Evolutionary conservation across 2,329 filamentous ascomycete genomes (phyloP), one percentile per base, ranked within the genome.

Genomic region (Trichoderma harzianum): DNA sequence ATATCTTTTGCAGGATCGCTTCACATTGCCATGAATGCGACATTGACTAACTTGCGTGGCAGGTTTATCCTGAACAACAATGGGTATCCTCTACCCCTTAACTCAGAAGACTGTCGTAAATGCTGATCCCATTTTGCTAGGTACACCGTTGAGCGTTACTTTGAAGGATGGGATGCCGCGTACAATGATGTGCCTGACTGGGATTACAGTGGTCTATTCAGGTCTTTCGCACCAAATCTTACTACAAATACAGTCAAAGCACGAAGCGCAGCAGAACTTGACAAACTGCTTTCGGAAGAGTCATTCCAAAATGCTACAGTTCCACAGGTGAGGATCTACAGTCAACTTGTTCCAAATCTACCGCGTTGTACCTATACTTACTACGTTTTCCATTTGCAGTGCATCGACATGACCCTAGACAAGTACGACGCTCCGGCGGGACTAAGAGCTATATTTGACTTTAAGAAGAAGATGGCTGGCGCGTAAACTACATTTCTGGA

Each of bases 111-210:
- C 21, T 14, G 47, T 12, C n/a, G 11, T 53, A 53, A 14, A 14
- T 53, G 47, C 47, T 53, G 47, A 53, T 24, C 47, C 5, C 11
- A 24, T 1, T 7, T 24, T 11, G 12, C 18, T 51, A 51, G 67
- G 8, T 95, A 92, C 82, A 94, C 92, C 8, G 94, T 95, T 77
- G 93, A 95, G 82, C 88, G 93, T 28, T 91, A 88, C 79, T 94
- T 95, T 77, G 92, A 95, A 80, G 92, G 92, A 64, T 90, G 90
- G 87, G 83, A 93, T 12, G 91, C 87, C 39, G 78, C 76, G 28
- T 95, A 95, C 83, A 95, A 95, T 77, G 91, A 95, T 77, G 88
- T 95, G 62, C 85, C 87, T 6, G 12, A 16, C 0, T 67, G 64
- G 64, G 64, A 67, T 11, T 67, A 67, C 8, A 51, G 64, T 10